phyloP scores from a whole-genome alignment of 164 flowering plant species.

The Hamamelis virginiana region DNA sequence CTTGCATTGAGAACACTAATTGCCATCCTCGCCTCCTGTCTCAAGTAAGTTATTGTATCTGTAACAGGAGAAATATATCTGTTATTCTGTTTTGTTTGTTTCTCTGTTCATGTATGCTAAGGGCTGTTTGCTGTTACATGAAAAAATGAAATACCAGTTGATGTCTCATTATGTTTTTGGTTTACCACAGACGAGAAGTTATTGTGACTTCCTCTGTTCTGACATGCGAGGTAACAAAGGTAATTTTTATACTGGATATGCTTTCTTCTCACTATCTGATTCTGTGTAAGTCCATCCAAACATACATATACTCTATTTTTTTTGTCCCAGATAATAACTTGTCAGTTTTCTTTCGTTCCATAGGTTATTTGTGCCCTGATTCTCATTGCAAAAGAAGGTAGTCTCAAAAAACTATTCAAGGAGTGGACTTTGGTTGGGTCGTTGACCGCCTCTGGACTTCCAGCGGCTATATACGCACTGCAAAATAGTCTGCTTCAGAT shows the following conservation, averaged over 20 bases:
- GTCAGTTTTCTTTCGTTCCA: not conserved
- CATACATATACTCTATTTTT: not conserved
- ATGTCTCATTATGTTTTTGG: slow-evolving; percentile 9
- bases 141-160: not conserved
- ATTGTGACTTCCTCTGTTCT: slow-evolving; percentile 90
- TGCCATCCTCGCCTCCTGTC: no score
- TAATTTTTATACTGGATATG: slow-evolving; percentile 22
- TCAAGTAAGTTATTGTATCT: no score
- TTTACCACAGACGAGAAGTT: slow-evolving; percentile 70
- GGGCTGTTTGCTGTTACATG: not conserved
- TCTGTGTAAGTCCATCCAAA: not conserved
- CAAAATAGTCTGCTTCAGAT: slow-evolving; percentile 98
- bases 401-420: slow-evolving; percentile 50
- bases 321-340: not conserved
- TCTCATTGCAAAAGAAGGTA: slow-evolving; percentile 74
- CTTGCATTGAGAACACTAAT: no score
- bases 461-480: slow-evolving; percentile 94
- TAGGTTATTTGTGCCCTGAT: slow-evolving; percentile 80
- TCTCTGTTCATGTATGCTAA: no score
- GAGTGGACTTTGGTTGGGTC: slow-evolving; percentile 90
- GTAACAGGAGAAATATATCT: no score
- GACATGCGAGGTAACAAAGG: slow-evolving; percentile 86
- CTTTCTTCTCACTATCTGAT: not conserved
- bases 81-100: no score
- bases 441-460: slow-evolving; percentile 88